Percentiles rank a stretch among this genome's conserved stretches.
These are phyloP conservation scores for Dacryopinax primogenitus DNA, from an alignment of 768 basidiomycete species.

Conservation along the genomic window DNA sequence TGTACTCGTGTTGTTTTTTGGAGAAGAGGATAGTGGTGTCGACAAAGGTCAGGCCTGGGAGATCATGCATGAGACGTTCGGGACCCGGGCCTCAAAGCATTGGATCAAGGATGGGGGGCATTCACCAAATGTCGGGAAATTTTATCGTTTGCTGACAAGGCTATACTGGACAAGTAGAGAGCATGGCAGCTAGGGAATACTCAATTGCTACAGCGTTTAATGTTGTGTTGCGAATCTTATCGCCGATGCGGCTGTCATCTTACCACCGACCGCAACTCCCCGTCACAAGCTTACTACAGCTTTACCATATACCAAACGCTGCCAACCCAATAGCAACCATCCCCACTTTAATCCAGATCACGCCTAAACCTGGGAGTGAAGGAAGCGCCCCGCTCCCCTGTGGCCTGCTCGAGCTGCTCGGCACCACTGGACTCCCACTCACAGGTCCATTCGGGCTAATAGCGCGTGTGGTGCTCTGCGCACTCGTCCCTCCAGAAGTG, in stretches of 20 bases:
- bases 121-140: neutral
- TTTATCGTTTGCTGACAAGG: no score
- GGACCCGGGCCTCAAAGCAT: neutral
- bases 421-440: constrained; percentile 5
- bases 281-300: no score
- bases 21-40: neutral
- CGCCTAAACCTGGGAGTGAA: no score
- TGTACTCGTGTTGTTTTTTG: neutral
- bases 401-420: neutral
- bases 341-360: no score
- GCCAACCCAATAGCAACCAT: no score
- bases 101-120: neutral
- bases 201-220: no score
- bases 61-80: neutral
- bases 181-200: no score
- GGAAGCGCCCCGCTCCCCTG: neutral
- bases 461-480: neutral
- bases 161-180: no score
- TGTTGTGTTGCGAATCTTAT: no score
- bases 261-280: no score
- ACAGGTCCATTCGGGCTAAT: neutral
- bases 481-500: neutral
- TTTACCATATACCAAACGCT: no score
- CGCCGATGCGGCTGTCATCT: no score
- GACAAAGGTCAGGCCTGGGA: neutral